A percentile compares a stretch with the other conserved stretches of the same genome.
These are phyloP conservation scores for Leishmania braziliensis DNA, from an alignment of 208 protist species.

Conservation along the genomic window DNA sequence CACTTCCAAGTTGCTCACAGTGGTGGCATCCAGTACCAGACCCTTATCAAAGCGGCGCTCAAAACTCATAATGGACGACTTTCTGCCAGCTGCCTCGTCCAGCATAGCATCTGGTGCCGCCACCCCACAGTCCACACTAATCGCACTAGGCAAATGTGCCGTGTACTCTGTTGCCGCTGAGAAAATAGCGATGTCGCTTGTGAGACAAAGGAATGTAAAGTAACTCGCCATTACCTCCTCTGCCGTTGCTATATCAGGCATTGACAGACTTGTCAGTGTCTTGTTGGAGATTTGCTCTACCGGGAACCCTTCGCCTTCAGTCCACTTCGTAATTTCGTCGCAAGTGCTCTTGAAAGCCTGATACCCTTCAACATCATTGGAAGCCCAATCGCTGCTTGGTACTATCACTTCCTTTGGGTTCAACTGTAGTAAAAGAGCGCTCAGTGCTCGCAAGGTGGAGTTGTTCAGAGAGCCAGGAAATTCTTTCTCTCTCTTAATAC, in stretches of 20 bases:
- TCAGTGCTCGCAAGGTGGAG: constrained; percentile 36
- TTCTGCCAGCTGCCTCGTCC: neutral
- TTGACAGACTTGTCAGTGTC: neutral
- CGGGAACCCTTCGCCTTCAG: constrained; percentile 58
- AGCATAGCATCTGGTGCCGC: neutral
- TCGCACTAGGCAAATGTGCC: constrained; percentile 34
- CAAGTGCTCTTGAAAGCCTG: neutral
- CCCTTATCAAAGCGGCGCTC: constrained; percentile 68
- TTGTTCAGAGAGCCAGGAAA: neutral
- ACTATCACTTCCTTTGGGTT: constrained; percentile 83
- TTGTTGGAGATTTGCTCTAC: constrained; percentile 40
- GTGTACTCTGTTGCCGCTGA: constrained; percentile 51
- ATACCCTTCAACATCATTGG: neutral
- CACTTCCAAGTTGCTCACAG: constrained; percentile 80
- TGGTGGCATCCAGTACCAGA: constrained; percentile 71
- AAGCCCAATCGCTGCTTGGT: constrained; percentile 20
- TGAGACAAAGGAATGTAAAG: constrained; percentile 47
- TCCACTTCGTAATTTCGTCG: constrained; percentile 47
- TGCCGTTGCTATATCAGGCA: constrained; percentile 5
- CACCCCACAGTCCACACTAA: neutral
- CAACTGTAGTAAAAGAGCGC: constrained; percentile 74
- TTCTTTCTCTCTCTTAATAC: constrained; percentile 4
- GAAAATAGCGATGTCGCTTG: constrained; percentile 45
- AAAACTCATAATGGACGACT: constrained; percentile 32
- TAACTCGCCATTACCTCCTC: constrained; percentile 49